Conservation (phyloP, 305 asterid species). For the Plantago rigida region DNA sequence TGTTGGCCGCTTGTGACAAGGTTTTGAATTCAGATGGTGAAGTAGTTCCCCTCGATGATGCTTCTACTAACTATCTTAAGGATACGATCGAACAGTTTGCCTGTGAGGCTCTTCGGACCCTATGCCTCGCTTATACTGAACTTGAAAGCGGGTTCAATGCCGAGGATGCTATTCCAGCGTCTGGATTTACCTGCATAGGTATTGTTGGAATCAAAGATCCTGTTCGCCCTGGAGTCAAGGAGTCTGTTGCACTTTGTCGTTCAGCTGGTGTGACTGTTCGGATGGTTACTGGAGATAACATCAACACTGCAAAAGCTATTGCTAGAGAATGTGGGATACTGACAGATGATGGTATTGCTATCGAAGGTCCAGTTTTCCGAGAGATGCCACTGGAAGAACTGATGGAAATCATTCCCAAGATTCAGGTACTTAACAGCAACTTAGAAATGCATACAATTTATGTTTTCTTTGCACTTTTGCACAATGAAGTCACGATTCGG, state of each 20-base stretch:
- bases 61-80: slow-evolving; percentile 33
- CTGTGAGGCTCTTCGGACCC: slow-evolving; percentile 72
- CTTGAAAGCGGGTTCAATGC: slow-evolving; percentile 53
- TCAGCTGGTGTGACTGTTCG: slow-evolving; percentile 81
- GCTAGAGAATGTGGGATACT: slow-evolving; percentile 95
- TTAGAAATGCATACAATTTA: background rate
- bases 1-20: slow-evolving; percentile 71
- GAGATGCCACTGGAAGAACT: slow-evolving; percentile 64
- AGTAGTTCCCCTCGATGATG: slow-evolving; percentile 52
- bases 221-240: slow-evolving; percentile 80
- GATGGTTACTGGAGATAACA: slow-evolving; percentile 95
- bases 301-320: slow-evolving; percentile 84
- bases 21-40: slow-evolving; percentile 53
- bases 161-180: slow-evolving; percentile 48
- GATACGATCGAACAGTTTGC: slow-evolving; percentile 60
- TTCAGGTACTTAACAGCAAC: slow-evolving; percentile 44
- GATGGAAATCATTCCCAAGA: slow-evolving; percentile 60
- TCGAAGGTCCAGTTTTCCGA: slow-evolving; percentile 86
- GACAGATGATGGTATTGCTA: slow-evolving; percentile 75
- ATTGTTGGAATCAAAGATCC: slow-evolving; percentile 94
- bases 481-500: background rate
- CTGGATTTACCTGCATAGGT: slow-evolving; percentile 67
- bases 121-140: slow-evolving; percentile 75
- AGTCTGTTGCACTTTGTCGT: slow-evolving; percentile 81
- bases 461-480: too few relatives aligned